These are phyloP conservation scores for Penicillium crystallinum DNA, from an alignment of 495 filamentous ascomycete species.

Conservation along the genomic window DNA sequence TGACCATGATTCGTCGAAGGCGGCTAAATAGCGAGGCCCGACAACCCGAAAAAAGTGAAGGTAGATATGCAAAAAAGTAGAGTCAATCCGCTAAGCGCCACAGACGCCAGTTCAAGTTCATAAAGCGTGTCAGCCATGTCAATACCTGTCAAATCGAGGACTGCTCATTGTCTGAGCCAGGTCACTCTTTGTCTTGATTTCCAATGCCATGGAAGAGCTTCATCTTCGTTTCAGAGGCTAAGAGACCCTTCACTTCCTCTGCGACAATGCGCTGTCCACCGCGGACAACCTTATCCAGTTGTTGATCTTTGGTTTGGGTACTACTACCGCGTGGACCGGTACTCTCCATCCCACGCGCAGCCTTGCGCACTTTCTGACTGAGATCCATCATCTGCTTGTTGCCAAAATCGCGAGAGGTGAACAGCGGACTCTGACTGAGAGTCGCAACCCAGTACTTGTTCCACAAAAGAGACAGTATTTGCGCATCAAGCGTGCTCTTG, in stretches of 20 bases:
- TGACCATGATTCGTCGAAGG: slow-evolving; percentile 5
- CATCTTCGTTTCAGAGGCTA: slow-evolving; percentile 79
- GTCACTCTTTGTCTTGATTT: slow-evolving; percentile 18
- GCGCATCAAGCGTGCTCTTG: slow-evolving; percentile 82
- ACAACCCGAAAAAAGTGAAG: slow-evolving; percentile 1
- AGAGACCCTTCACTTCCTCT: slow-evolving; percentile 79
- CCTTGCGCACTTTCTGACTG: slow-evolving; percentile 68
- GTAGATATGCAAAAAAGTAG: not conserved
- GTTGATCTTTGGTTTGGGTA: slow-evolving; percentile 45
- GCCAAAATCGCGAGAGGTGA: slow-evolving; percentile 88
- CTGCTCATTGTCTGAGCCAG: not conserved
- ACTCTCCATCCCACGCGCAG: slow-evolving; percentile 45
- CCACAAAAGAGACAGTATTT: slow-evolving; percentile 85
- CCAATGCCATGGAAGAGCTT: slow-evolving; percentile 72
- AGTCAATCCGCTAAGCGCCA: slow-evolving; percentile 13
- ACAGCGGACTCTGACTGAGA: slow-evolving; percentile 88
- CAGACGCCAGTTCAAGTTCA: slow-evolving; percentile 5
- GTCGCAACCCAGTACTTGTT: slow-evolving; percentile 99
- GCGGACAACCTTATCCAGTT: slow-evolving; percentile 73
- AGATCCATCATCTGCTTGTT: slow-evolving; percentile 91
- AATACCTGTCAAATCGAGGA: slow-evolving; percentile 6
- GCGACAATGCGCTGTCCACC: slow-evolving; percentile 76
- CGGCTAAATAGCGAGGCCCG: not conserved
- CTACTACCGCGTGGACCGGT: slow-evolving; percentile 27
- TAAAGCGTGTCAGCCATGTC: slow-evolving; percentile 18